Conservation (phyloP, 176 grass and related monocot genomes). For the Tillandsia leiboldiana region DNA sequence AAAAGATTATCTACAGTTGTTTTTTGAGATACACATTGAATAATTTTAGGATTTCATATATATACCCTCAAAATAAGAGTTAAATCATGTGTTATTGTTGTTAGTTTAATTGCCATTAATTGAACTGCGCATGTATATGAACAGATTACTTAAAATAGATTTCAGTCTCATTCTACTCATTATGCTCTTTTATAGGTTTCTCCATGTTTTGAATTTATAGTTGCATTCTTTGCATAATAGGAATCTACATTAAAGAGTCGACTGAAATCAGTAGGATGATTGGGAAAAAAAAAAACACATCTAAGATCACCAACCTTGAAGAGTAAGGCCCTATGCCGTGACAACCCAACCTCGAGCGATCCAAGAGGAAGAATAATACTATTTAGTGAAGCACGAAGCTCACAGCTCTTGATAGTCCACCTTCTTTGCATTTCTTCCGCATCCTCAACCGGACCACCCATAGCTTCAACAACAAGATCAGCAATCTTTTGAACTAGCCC, state of each 20-base stretch:
- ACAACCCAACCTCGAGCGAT: conserved; percentile 56
- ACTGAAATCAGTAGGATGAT: conserved; percentile 4
- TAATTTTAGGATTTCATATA: conserved; percentile 23
- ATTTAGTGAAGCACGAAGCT: conserved; percentile 39
- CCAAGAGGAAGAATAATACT: conserved; percentile 74
- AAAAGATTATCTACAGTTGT: too few relatives aligned
- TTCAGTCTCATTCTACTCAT: too few relatives aligned
- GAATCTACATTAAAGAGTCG: conserved; percentile 3
- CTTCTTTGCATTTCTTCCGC: conserved; percentile 47
- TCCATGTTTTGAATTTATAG: too few relatives aligned
- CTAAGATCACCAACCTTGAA: conserved; percentile 67
- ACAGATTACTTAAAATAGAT: too few relatives aligned
- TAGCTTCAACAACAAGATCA: conserved; percentile 49
- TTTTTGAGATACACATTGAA: neutral
- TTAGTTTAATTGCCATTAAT: neutral
- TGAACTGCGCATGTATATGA: neutral
- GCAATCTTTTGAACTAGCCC: conserved; percentile 67
- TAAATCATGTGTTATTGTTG: neutral
- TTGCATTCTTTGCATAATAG: neutral
- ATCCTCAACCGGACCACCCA: conserved; percentile 83
- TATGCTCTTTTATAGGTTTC: too few relatives aligned
- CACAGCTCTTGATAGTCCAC: conserved; percentile 39
- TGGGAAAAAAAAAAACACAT: conserved; percentile 8
- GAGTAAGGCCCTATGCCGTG: conserved; percentile 77
- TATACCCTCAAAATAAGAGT: conserved; percentile 1